Evolutionary conservation across 345 rosid genomes (phyloP), one percentile per base, ranked within the genome.

Genomic region (Geranium rotundifolium): DNA sequence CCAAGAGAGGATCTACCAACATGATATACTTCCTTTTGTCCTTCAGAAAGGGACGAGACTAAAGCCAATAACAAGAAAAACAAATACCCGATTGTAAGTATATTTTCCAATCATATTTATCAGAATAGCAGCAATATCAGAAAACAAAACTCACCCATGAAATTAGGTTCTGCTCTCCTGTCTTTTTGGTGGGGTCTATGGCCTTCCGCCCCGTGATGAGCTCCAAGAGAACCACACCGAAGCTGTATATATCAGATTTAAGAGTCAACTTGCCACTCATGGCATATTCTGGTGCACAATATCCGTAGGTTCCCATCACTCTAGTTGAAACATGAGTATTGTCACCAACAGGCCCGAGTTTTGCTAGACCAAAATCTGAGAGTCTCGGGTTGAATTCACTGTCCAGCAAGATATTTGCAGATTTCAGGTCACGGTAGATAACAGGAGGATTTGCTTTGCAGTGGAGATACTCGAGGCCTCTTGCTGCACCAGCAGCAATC

Each of bases 241-340:
- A 93, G 79, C 97, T 72, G 79, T 93, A 93, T 52, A 93, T 88
- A 73, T 93, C 99, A 37, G 99, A 93, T 73, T 88, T 90, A 10
- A 84, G 80, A 54, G 99, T 93, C 76, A 93, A 66, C 63, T 90
- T 90, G 57, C 99, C 99, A 39, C 95, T 93, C 97, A 90, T 90
- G 20, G 97, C 97, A 23, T 93, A 93, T 68, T 93, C 99, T 0
- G 99, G 99, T 29, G 99, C 99, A 65, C 99, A 93, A 64, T 93
- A 93, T 14, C 99, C 99, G 37, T 90, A 88, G 14, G 99, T 93
- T 71, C 99, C 99, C 97, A 93, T 93, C 63, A 92, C 98, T 54
- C 98, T 79, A 5, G 98, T 89, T 1, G 98, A n/a, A n/a, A n/a
- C n/a, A n/a, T n/a, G n/a, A n/a, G n/a, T n/a, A n/a, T n/a, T n/a